Percentiles rank a stretch among this genome's conserved stretches.
These are phyloP conservation scores for Cryptococcus sp. DNA, from an alignment of 1,284 basidiomycete species.

Conservation along the genomic window DNA sequence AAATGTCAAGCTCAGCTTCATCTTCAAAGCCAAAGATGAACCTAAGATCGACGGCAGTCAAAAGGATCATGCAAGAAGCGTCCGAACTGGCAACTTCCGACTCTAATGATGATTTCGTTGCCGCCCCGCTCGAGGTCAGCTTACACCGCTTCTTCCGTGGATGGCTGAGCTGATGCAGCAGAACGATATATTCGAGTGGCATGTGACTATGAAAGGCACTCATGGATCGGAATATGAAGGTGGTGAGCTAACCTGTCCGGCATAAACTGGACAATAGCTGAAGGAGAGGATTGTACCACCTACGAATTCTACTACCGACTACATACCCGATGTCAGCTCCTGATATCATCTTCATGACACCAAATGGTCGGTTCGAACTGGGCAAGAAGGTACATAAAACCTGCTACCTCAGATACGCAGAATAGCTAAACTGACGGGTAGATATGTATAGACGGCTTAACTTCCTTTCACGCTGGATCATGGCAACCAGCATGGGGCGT, in stretches of 20 bases:
- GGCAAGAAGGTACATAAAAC: constrained; percentile 85
- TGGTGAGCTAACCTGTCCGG: constrained; percentile 56
- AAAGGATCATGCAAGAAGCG: constrained; percentile 95
- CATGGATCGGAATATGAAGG: constrained; percentile 83
- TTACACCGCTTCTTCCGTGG: background rate
- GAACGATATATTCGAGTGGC: constrained; percentile 68
- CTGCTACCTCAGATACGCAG: constrained; percentile 24
- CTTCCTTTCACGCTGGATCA: constrained; percentile 56
- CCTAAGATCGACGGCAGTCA: constrained; percentile 62
- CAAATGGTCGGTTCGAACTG: constrained; percentile 89
- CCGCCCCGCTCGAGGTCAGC: constrained; percentile 79
- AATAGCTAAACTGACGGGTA: constrained; percentile 35
- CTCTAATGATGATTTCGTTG: constrained; percentile 48
- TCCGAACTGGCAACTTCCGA: constrained; percentile 64
- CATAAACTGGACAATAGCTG: background rate
- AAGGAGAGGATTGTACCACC: constrained; percentile 63
- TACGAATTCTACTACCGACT: constrained; percentile 82
- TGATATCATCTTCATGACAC: constrained; percentile 89
- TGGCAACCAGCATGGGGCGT: constrained; percentile 99
- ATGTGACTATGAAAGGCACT: constrained; percentile 89
- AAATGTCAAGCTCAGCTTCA: constrained; percentile 2
- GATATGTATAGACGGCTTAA: constrained; percentile 88
- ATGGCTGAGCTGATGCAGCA: constrained; percentile 72
- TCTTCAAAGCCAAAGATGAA: constrained; percentile 30
- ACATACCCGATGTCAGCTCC: constrained; percentile 94